These are phyloP conservation scores for Cucumis hystrix DNA, from an alignment of 306 rosid genomes.

Conservation along the genomic window DNA sequence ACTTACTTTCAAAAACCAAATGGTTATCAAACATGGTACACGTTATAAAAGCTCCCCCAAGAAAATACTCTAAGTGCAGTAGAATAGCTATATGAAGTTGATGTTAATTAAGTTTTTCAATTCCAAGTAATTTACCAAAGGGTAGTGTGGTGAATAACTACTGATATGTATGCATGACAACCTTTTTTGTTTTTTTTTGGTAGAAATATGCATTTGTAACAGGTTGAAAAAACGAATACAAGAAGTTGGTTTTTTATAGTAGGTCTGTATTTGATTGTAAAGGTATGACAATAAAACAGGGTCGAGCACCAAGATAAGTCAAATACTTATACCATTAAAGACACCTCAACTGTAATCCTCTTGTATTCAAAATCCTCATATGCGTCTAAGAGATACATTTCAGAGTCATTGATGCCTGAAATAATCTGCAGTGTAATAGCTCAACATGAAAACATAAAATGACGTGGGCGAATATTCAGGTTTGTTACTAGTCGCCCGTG, in stretches of 20 bases:
- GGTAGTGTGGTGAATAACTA: not conserved
- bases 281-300: not conserved
- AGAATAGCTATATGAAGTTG: not conserved
- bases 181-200: too few relatives aligned
- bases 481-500: not conserved
- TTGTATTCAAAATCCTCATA: constrained; percentile 79
- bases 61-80: too few relatives aligned
- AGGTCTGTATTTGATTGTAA: not conserved
- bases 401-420: constrained; percentile 47
- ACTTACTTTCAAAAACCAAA: too few relatives aligned
- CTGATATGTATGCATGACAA: not conserved
- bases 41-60: too few relatives aligned
- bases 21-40: too few relatives aligned
- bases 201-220: too few relatives aligned
- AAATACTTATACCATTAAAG: constrained; percentile 21
- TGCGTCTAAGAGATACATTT: constrained; percentile 45
- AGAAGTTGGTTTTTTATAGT: not conserved
- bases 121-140: not conserved
- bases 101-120: not conserved
- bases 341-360: constrained; percentile 49
- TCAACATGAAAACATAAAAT: not conserved
- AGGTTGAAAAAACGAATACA: not conserved
- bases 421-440: constrained; percentile 40
- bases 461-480: not conserved
- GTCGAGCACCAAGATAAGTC: not conserved